Evolutionary conservation across 106 monocot species (phyloP).

Genomic region (Acorus calamus): DNA sequence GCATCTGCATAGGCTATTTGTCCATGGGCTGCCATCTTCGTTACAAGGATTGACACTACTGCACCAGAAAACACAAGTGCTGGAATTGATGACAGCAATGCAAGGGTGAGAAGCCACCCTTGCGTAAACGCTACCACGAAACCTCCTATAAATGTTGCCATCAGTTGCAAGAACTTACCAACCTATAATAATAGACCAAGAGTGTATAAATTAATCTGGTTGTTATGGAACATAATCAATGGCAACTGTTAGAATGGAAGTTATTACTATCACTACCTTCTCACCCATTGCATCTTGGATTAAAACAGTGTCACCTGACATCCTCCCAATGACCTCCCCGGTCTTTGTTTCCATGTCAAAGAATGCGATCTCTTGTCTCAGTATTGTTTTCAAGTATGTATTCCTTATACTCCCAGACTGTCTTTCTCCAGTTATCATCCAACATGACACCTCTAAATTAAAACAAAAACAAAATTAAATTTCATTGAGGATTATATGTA

Average conservation of each 20-base stretch:
- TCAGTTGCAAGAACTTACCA: conserved; percentile 42
- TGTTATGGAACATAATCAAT: no score
- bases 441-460: conserved; percentile 51
- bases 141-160: conserved; percentile 34
- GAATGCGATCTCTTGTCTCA: conserved; percentile 61
- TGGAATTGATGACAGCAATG: conserved; percentile 36
- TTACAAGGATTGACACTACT: conserved; percentile 27
- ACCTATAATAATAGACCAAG: conserved; percentile 16
- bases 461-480: background rate
- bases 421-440: conserved; percentile 68
- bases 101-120: conserved; percentile 52
- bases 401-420: conserved; percentile 56
- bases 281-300: conserved; percentile 81
- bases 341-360: conserved; percentile 67
- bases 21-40: conserved; percentile 44
- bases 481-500: no score
- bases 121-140: conserved; percentile 40
- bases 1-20: conserved; percentile 46
- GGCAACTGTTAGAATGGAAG: no score
- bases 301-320: conserved; percentile 62
- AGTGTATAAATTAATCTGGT: background rate
- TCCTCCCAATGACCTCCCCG: conserved; percentile 53
- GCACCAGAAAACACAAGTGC: conserved; percentile 32
- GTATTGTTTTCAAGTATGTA: conserved; percentile 56
- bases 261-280: conserved; percentile 22